Base-by-base conservation (phyloP, 805 yeast species). In the Ogataea parapolymorpha region DNA sequence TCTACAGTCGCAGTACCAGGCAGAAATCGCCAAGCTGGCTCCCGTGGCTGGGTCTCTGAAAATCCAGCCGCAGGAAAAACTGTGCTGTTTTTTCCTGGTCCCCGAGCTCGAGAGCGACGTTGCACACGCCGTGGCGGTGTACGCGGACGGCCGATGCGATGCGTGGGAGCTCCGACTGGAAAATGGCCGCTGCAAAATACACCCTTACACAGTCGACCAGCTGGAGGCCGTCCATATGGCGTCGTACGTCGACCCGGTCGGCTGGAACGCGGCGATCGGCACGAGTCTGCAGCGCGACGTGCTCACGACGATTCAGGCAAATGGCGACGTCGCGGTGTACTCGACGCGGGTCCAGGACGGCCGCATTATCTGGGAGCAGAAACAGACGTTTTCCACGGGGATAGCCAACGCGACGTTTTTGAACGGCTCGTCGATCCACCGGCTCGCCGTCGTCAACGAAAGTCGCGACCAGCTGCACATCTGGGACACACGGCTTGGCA, bases 401-500 rank as follows among this genome's bases (percentile, higher is more conserved):
- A 70, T 84, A 3, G 37, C 46, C 4, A 62, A 73, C 23, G 75
- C 83, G 2, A 59, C 74, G 11, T 68, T 70, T 35, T 71, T 87
- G 2, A 77, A 81, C 37, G 95, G 90, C 0, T 85, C 96, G 0
- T 80, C 93, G 0, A 75, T 82, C 8, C 77, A 79, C 37, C 87
- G 85, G 50, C 63, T 88, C 32, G 95, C 95, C 2, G 70, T 88
- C 25, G 81, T 84, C n/a, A 82, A 77, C 58, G 68, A 68, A 13
- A 42, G 66, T 1, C 75, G 77, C 5, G 63, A 63, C 29, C 64
- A 66, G 28, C 60, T 91, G 30, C 67, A 82, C 0, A 77, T 90
- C n/a, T 91, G 96, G 95, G 95, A 89, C 59, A 67, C 82, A 26
- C 72, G 71, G 32, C 69, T 81, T 23, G 77, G 81, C 4, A 78